Evolutionary conservation across 768 basidiomycete species (phyloP), one percentile per base, ranked within the genome.

Genomic region (Phaeotremella fagi): DNA sequence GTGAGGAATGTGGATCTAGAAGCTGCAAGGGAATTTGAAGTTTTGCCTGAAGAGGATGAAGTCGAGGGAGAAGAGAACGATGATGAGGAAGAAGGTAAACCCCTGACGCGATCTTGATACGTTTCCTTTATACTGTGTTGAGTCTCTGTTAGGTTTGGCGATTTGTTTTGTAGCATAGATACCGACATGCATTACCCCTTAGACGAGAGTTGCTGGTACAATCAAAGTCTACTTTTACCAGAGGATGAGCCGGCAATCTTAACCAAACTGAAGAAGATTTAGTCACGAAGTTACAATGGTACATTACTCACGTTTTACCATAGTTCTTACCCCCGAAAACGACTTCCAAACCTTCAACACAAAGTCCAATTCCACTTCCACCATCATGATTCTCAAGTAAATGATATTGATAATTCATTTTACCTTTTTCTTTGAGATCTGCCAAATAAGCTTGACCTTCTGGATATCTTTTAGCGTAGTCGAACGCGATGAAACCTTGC

Each of bases 401-500:
- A 20, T 57, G 55, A 44, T 70, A 74, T 29, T 69, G 57, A 50
- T 69, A 70, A 38, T 60, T 54, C 36, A 74, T 45, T 44, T 67
- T 67, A 18, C 69, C 69, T 27, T 63, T 54, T 14, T 57, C 44
- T 14, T 57, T 35, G 45, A 70, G 54, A 14, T 61, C 55, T 16
- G 64, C 59, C 31, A 74, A 55, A 43, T 71, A 71, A 9, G 61
- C 55, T 33, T 58, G 29, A 2, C 50, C 72, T 48, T 74, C 70
- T 15, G 50, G 29, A 52, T 64, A 71, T 25, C 67, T 63, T 15
- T 57, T 36, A 14, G 61, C 78, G 70, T 90, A 91, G 75, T 97
- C 90, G 55, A 88, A 79, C 7, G 88, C 80, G 62, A 92, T 78
- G 75, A 90, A 95, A 6, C 92, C 92, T 66, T 87, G 78, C 1